phyloP scores from a whole-genome alignment of 306 rosid species.

The Pueraria montana region DNA sequence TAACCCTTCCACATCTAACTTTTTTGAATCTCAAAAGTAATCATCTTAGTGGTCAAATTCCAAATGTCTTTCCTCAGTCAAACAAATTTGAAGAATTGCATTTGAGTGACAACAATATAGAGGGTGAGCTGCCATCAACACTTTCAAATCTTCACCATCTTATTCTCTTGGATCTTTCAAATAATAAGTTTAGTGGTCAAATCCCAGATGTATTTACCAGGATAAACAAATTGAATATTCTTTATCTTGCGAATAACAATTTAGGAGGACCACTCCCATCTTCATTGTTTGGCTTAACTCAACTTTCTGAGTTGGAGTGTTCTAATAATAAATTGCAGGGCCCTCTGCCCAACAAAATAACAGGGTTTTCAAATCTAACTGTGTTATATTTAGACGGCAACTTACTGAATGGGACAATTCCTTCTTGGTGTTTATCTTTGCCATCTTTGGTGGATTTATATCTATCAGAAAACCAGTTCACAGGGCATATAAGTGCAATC shows the following conservation, averaged over 20 bases:
- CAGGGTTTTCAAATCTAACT: not conserved
- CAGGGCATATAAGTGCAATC: not conserved
- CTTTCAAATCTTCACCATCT: conserved; percentile 26
- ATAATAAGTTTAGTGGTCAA: too few species aligned
- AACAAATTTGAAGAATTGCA: not conserved
- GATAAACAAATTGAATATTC: too few species aligned
- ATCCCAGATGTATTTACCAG: too few species aligned
- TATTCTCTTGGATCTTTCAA: conserved; percentile 10
- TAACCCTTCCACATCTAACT: not conserved
- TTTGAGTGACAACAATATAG: not conserved
- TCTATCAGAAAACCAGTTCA: not conserved
- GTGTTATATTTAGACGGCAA: accelerated
- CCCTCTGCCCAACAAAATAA: not conserved
- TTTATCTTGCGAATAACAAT: too few species aligned
- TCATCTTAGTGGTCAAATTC: not conserved
- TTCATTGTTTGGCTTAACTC: too few species aligned
- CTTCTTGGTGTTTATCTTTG: conserved; percentile 38
- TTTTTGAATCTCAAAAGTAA: accelerated
- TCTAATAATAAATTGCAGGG: conserved; percentile 22
- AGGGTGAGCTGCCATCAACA: conserved; percentile 15
- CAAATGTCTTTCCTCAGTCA: not conserved
- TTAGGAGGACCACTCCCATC: too few species aligned
- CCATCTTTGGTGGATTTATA: not conserved
- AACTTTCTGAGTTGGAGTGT: too few species aligned
- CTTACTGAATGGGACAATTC: conserved; percentile 16